Percentiles rank a stretch among this genome's conserved stretches.
These are phyloP conservation scores for Ulmus americana DNA, from an alignment of 331 rosid genomes.

Conservation along the genomic window DNA sequence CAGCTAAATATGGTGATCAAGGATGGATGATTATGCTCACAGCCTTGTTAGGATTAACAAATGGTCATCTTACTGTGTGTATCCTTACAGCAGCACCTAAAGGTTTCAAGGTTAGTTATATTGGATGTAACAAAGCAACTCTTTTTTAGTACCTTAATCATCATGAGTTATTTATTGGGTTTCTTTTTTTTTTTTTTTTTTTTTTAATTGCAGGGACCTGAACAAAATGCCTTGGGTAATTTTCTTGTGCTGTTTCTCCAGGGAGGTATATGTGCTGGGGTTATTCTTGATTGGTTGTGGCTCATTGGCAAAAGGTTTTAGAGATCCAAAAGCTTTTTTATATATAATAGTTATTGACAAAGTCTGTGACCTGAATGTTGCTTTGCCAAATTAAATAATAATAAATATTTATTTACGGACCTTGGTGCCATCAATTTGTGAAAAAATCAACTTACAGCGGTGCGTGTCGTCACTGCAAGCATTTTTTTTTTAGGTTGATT, in stretches of 20 bases:
- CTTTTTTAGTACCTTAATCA: background rate
- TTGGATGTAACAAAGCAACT: background rate
- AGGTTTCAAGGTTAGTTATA: conserved; percentile 55
- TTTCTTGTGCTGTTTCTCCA: conserved; percentile 54
- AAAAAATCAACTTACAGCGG: too few relatives aligned
- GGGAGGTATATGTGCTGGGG: conserved; percentile 58
- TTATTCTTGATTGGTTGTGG: conserved; percentile 75
- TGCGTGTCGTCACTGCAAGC: too few relatives aligned
- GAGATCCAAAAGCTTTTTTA: background rate
- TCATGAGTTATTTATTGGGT: background rate
- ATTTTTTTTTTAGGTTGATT: too few relatives aligned
- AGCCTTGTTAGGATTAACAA: conserved; percentile 65
- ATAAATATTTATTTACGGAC: too few relatives aligned
- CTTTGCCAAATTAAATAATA: too few relatives aligned
- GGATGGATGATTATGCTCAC: conserved; percentile 78
- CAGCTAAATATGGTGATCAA: conserved; percentile 60
- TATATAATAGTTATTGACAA: too few relatives aligned
- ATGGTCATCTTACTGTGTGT: conserved; percentile 82
- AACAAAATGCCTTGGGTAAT: conserved; percentile 86
- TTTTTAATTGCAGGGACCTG: conserved; percentile 55
- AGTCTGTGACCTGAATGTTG: too few relatives aligned
- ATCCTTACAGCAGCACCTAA: conserved; percentile 66
- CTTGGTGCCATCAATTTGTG: too few relatives aligned
- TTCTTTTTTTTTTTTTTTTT: conserved; percentile 3
- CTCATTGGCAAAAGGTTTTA: conserved; percentile 50